phyloP scores from a whole-genome alignment of 345 rosid species.

The Brassica nigra region DNA sequence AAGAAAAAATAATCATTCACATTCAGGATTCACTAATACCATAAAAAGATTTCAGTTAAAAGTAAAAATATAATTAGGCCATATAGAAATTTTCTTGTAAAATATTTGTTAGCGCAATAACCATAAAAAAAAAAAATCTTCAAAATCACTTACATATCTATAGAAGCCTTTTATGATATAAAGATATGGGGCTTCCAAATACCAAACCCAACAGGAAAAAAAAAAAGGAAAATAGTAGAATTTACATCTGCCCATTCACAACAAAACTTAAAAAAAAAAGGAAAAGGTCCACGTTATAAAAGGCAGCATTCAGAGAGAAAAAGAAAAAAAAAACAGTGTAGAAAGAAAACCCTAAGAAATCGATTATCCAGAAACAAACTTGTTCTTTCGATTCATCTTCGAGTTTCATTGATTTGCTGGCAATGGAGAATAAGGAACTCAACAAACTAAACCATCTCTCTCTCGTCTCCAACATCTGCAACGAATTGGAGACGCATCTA shows the following conservation, averaged over 20 bases:
- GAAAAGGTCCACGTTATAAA: no score
- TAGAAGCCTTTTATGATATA: no score
- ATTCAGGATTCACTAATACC: not conserved
- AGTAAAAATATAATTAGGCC: not conserved
- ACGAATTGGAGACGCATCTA: conserved; percentile 76
- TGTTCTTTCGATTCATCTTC: not conserved
- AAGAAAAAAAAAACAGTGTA: not conserved
- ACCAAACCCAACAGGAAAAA: not conserved
- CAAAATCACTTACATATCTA: not conserved
- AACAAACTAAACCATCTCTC: conserved; percentile 43
- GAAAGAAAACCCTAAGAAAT: conserved; percentile 27
- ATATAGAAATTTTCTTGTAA: not conserved
- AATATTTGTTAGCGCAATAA: not conserved
- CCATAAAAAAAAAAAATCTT: not conserved
- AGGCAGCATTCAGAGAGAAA: no score
- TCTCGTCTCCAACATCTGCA: conserved; percentile 83
- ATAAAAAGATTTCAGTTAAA: no score
- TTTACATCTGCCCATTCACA: not conserved
- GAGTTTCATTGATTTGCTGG: not conserved
- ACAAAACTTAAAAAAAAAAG: no score
- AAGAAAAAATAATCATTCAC: not conserved
- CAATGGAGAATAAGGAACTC: conserved; percentile 46
- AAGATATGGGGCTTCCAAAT: not conserved
- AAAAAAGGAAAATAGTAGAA: not conserved
- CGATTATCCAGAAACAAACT: not conserved